Percentiles rank a stretch among this genome's conserved stretches.
Evolutionary conservation across 225 moss, liverwort and hornwort species (phyloP).

Genomic region (Physcomitrellopsis africana): DNA sequence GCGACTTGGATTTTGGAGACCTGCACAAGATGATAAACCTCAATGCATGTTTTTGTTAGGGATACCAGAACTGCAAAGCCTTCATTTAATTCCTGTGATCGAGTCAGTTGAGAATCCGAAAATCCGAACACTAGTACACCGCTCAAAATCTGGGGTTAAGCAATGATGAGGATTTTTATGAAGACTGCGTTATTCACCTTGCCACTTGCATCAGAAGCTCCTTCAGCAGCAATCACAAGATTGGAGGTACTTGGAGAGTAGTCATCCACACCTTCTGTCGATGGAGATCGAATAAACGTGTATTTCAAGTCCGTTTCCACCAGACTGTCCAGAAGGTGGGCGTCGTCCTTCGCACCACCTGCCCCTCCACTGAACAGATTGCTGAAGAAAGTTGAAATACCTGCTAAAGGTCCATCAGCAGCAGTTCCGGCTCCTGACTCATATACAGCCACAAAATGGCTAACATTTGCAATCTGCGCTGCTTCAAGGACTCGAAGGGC

Average conservation of each 20-base stretch:
- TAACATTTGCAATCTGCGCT: conserved; percentile 73
- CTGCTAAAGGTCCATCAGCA: conserved; percentile 71
- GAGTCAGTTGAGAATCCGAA: neutral
- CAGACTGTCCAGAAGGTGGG: conserved; percentile 67
- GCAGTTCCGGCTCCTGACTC: conserved; percentile 63
- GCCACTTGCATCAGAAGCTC: conserved; percentile 68
- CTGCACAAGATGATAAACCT: conserved; percentile 46
- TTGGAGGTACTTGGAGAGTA: conserved; percentile 76
- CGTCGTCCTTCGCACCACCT: conserved; percentile 52
- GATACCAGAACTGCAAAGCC: neutral
- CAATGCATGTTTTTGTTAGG: neutral
- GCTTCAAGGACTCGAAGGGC: conserved; percentile 85
- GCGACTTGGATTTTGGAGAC: conserved; percentile 94
- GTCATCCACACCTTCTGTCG: conserved; percentile 89
- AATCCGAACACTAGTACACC: neutral
- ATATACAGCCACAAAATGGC: conserved; percentile 84
- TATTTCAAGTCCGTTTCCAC: conserved; percentile 75
- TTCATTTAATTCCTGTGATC: neutral
- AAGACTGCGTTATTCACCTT: conserved; percentile 52
- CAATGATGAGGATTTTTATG: neutral
- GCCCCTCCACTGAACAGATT: conserved; percentile 55
- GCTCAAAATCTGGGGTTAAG: neutral
- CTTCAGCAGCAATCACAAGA: conserved; percentile 79
- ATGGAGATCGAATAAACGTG: conserved; percentile 74
- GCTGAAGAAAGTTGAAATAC: conserved; percentile 70